These are phyloP conservation scores for Polysphondylium violaceum DNA, from an alignment of 78 protist species.

Conservation along the genomic window DNA sequence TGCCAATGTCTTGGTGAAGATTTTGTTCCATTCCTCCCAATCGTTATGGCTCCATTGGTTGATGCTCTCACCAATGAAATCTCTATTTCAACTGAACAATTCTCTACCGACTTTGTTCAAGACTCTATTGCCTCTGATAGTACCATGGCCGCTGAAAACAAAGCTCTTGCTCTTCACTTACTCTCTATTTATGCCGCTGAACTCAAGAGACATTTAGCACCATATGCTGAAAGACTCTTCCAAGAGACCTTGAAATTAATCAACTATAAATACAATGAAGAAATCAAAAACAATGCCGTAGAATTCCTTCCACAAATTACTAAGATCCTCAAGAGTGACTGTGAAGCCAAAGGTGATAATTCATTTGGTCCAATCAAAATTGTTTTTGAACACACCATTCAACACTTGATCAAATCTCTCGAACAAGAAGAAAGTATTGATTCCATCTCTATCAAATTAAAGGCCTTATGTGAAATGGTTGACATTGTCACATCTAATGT, in stretches of 20 bases:
- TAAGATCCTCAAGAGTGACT: neutral
- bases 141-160: slow-evolving; percentile 88
- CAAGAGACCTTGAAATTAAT: slow-evolving; percentile 37
- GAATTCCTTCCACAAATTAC: slow-evolving; percentile 37
- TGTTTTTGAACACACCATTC: neutral
- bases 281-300: slow-evolving; percentile 36
- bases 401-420: neutral
- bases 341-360: neutral
- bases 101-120: neutral
- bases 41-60: slow-evolving; percentile 87
- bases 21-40: slow-evolving; percentile 89
- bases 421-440: slow-evolving; percentile 3
- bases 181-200: slow-evolving; percentile 74
- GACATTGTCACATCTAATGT: neutral
- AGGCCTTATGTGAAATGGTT: neutral
- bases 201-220: slow-evolving; percentile 65
- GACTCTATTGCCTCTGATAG: slow-evolving; percentile 27
- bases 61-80: slow-evolving; percentile 61
- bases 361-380: neutral
- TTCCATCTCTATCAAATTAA: neutral
- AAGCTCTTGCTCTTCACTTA: slow-evolving; percentile 87
- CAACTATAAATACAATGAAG: slow-evolving; percentile 77
- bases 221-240: slow-evolving; percentile 53
- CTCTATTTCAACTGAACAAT: slow-evolving; percentile 13
- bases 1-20: slow-evolving; percentile 86